A percentile compares a stretch with the other conserved stretches of the same genome.
Conservation (phyloP, 176 grass and related monocot species). For the Oryza officinalis region DNA sequence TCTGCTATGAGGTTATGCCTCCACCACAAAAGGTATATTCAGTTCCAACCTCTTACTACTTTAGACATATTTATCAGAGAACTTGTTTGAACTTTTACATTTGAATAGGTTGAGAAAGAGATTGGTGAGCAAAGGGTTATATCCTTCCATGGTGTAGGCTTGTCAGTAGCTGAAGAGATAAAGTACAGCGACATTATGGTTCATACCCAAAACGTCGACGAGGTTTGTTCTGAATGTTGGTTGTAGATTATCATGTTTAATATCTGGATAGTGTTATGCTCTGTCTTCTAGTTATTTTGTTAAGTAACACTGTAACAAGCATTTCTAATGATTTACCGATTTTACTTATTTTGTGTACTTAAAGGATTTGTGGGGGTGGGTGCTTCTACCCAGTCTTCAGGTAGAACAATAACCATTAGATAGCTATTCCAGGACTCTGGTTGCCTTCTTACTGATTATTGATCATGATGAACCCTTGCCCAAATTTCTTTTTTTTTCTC, state of each 20-base stretch:
- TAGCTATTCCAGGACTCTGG: neutral
- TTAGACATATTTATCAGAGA: neutral
- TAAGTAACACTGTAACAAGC: neutral
- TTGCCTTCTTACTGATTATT: slow-evolving; percentile 13
- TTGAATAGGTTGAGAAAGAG: slow-evolving; percentile 84
- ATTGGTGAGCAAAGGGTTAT: slow-evolving; percentile 91
- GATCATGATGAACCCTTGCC: neutral
- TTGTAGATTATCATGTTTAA: slow-evolving; percentile 22
- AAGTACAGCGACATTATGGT: slow-evolving; percentile 61
- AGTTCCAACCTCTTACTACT: slow-evolving; percentile 11
- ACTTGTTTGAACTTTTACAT: slow-evolving; percentile 27
- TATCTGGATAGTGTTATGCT: slow-evolving; percentile 13
- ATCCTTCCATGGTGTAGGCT: slow-evolving; percentile 88
- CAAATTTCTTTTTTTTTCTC: neutral
- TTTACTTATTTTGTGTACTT: neutral
- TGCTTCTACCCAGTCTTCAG: neutral
- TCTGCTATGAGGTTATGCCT: slow-evolving; percentile 97
- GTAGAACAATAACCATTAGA: neutral
- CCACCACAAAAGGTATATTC: slow-evolving; percentile 76
- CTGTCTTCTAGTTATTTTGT: slow-evolving; percentile 12
- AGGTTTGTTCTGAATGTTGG: slow-evolving; percentile 50
- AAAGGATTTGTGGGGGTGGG: neutral
- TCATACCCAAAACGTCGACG: slow-evolving; percentile 55
- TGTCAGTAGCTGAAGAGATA: slow-evolving; percentile 77
- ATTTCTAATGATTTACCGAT: neutral